Conservation (phyloP, 768 basidiomycete species). For the Podaxis carcinomalis region DNA sequence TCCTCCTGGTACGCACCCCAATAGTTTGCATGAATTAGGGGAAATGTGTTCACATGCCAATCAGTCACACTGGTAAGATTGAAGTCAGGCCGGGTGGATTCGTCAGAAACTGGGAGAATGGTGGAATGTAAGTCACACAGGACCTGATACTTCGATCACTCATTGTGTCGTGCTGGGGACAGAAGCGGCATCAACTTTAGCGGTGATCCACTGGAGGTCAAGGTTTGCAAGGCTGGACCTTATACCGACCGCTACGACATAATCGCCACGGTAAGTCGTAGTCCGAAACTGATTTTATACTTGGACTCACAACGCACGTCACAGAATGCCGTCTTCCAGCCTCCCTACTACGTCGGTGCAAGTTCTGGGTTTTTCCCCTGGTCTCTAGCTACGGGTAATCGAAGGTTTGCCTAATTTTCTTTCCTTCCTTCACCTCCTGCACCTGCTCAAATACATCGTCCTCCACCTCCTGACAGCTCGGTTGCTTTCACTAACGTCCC, state of each 20-base stretch:
- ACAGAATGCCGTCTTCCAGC: conserved; percentile 36
- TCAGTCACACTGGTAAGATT: conserved; percentile 31
- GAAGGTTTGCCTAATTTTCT: conserved; percentile 16
- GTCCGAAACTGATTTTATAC: neutral
- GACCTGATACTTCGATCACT: neutral
- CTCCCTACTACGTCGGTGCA: conserved; percentile 36
- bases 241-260: conserved; percentile 26
- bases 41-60: neutral
- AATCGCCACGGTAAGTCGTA: conserved; percentile 28
- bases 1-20: conserved; percentile 15
- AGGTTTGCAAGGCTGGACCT: conserved; percentile 21
- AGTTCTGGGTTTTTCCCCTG: conserved; percentile 12
- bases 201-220: conserved; percentile 27
- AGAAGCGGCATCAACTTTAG: conserved; percentile 33
- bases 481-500: conserved; percentile 32
- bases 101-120: conserved; percentile 25
- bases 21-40: neutral
- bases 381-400: conserved; percentile 12
- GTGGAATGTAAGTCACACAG: conserved; percentile 20
- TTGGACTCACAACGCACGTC: neutral
- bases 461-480: conserved; percentile 19
- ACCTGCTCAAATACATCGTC: neutral
- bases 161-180: neutral
- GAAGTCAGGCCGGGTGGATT: conserved; percentile 31
- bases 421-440: neutral